Evolutionary conservation across 208 protist species (phyloP), one percentile per base, ranked within the genome.

Genomic region (Leishmania turanica): DNA sequence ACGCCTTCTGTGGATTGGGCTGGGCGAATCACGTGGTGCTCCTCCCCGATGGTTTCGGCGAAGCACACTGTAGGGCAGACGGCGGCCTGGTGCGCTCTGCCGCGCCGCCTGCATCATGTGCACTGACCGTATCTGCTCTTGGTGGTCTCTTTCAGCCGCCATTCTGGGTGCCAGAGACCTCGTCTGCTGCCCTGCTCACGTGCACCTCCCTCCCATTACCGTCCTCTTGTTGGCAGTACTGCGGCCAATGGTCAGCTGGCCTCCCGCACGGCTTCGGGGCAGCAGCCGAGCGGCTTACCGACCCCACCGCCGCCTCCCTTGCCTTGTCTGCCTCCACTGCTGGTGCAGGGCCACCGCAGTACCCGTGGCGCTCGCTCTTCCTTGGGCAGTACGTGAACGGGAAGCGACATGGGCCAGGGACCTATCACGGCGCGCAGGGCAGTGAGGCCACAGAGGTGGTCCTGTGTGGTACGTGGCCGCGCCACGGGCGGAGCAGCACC

Each of bases 261-360:
- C 74, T 83, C 9, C 88, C 86, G 49, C 87, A 94, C 69, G 90
- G 92, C 34, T 96, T 96, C 79, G 92, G 90, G 58, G 88, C 89
- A 24, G 90, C 88, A 51, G 78, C 84, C 60, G 81, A 87, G 64
- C 79, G 81, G 1, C 37, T 79, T 56, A 84, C 75, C 1, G 79
- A 83, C 71, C 71, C 84, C 45, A 71, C 66, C n/a, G 58, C 62
- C 45, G 56, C 71, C 11, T 64, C 81, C 45, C 72, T 80, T 21
- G 45, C 51, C 2, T 27, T 73, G 24, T 78, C 76, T 31, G 27
- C 62, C 62, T 40, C 62, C 15, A 68, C 71, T 58, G 77, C 76
- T 56, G 82, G 82, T 0, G 72, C 82, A 6, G 82, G 77, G 19
- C 77, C 82, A 60, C 78, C 82, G 51, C 82, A 82, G 64, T 85